Base-by-base conservation (phyloP, 345 rosid genomes). In the Noccaea bulbosa region DNA sequence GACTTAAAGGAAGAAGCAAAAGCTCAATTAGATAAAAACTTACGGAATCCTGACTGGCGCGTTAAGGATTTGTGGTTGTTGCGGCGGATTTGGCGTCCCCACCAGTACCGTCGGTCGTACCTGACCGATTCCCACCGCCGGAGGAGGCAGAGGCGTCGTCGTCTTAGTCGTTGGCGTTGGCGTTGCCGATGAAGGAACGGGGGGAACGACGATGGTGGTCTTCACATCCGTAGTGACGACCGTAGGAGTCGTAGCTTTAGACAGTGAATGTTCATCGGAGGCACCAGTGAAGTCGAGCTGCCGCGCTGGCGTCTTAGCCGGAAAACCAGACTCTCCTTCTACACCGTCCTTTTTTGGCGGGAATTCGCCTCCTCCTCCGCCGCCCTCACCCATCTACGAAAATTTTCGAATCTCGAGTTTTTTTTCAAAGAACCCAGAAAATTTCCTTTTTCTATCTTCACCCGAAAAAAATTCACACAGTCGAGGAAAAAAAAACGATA, bases 281-380 rank as follows among this genome's bases (percentile, higher is more conserved):
- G 75, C 74, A 34, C 77, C 85, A 39, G 97, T 88, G 82, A 94
- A 94, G 87, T 91, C 96, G 57, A 94, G 96, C 81, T 94, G 99
- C 84, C 98, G 69, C 0, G 93, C 99, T 4, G 87, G 87, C 81
- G 81, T 88, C 87, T 84, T 89, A 10, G 83, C 73, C 64, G 92
- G 90, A n/a, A 81, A 67, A 60, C 54, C 70, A 44, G 54, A 76
- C 62, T 66, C 59, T 11, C 83, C 94, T 11, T 84, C 87, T 45
- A 84, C 67, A 74, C 79, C 87, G 44, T 50, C 62, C 78, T 81
- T 88, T 76, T 83, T 81, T 71, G 89, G 87, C 85, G 89, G 88
- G 89, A 85, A 81, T 71, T 85, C 88, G 39, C 81, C 77, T 78
- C 77, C 77, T 78, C 77, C 96, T 71, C 85, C 91, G 7, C 53